Evolutionary conservation across 495 filamentous ascomycete genomes (phyloP), one percentile per base, ranked within the genome.

Genomic region (Cercophora scortea): DNA sequence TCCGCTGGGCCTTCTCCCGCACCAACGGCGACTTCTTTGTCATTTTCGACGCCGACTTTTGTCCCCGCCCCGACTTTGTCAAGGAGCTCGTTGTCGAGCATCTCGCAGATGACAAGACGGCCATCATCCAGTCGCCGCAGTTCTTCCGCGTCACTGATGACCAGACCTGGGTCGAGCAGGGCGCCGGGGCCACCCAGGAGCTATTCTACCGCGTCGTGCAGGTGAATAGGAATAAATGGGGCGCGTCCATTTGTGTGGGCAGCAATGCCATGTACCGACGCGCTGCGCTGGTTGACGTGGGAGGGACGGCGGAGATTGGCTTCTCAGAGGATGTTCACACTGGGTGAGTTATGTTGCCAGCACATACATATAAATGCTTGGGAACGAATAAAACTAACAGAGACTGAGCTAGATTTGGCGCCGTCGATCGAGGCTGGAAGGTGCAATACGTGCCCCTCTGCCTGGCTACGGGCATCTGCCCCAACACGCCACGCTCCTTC

Each of bases 11-110:
- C 3, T 66, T 66, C 36, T 13, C 59, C 0, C 51, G 63, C 8
- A 66, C 63, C 3, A 9, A 51, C 13, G 61, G 63, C 10, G 61
- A 66, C 32, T 66, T 43, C 55, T 66, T 66, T 33, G 52, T 61
- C 42, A 66, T 66, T n/a, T 66, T 66, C n/a, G 63, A 66, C 35
- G 63, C 63, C 16, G 63, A 66, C 40, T 66, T 66, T 35, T 66
- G 63, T 36, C 63, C 63, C 1, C 59, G 63, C 2, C 59, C 54
- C 3, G 63, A 66, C 18, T 66, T 66, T 25, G 42, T 66, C 8
- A 19, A 50, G 3, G 63, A 66, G 53, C 42, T 64, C 3, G 54
- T 66, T 1, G 63, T 66, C 3, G 59, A 64, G 55, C 63, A 66
- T 49, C 39, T 66, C 46, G 63, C 59, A 9, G 63, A 66, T 19